Percentiles rank a stretch among this genome's conserved stretches.
Evolutionary conservation across 2,329 filamentous ascomycete genomes (phyloP).

Genomic region (Truncatella angustata): DNA sequence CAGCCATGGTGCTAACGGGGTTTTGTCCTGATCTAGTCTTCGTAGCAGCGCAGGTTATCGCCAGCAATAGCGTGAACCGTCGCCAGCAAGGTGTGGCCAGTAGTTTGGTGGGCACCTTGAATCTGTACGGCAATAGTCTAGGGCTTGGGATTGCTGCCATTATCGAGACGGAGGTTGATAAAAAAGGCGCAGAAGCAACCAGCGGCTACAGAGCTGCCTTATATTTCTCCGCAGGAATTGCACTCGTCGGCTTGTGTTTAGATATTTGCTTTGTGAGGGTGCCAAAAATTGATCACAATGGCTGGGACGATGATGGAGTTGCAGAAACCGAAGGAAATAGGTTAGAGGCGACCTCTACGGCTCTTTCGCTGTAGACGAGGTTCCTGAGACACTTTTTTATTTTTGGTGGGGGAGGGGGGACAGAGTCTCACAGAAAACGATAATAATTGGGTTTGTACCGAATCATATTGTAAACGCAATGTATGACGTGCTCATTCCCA

Average conservation of each 20-base stretch:
- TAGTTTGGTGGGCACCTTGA: slow-evolving; percentile 44
- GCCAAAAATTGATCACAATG: slow-evolving; percentile 5
- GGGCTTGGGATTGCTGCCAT: slow-evolving; percentile 44
- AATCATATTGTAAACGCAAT: too few relatives aligned
- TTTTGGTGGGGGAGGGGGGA: too few relatives aligned
- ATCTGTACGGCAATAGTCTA: slow-evolving; percentile 39
- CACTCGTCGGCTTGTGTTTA: background rate
- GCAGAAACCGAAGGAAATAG: too few relatives aligned
- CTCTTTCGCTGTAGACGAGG: too few relatives aligned
- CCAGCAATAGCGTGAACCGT: slow-evolving; percentile 46
- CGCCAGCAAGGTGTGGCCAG: slow-evolving; percentile 50
- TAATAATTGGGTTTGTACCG: too few relatives aligned
- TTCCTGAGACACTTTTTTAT: too few relatives aligned
- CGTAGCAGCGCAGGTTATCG: slow-evolving; percentile 49
- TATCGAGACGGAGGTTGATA: slow-evolving; percentile 16
- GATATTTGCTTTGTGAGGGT: slow-evolving; percentile 8
- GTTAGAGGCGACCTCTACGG: too few relatives aligned
- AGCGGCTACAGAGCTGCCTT: background rate
- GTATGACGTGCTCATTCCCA: too few relatives aligned
- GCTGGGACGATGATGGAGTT: slow-evolving; percentile 4
- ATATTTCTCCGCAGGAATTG: background rate
- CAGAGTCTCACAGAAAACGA: too few relatives aligned
- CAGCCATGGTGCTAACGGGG: slow-evolving; percentile 28
- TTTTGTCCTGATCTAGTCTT: slow-evolving; percentile 49
- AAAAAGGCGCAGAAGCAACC: background rate